Evolutionary conservation across 2,329 filamentous ascomycete species (phyloP), one percentile per base, ranked within the genome.

Genomic region (Rhynchosporium graminicola): DNA sequence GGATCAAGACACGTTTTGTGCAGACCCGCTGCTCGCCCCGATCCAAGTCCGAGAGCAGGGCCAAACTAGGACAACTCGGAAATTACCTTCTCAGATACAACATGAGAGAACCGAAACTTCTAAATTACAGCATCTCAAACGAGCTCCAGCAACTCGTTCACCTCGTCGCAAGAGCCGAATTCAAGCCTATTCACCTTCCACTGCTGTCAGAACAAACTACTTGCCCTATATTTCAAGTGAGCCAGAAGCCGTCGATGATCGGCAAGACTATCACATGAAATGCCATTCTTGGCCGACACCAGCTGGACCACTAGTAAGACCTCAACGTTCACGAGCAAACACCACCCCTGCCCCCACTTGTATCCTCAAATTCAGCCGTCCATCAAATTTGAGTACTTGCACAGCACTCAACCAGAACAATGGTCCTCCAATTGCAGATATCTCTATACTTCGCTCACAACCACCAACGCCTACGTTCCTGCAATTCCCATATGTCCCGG

Each of bases 371-470:
- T 13, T 7, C 31, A 20, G 12, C 20, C 26, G 20, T 10, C 42
- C 42, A 36, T 63, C 61, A 15, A 60, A 60, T 26, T 45, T 51
- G 2, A 63, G 57, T 36, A 57, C 36, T 29, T 59, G 45, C 36
- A 56, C 33, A 28, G 28, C 48, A 4, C 9, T 46, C 36, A 15
- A 31, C 3, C 45, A 56, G 15, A 33, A 31, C 13, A 0, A 9
- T 4, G 13, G 9, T 12, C 2, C 12, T 8, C 20, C 40, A 10
- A 15, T 40, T n/a, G 7, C 28, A 8, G 13, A 6, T 29, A 15
- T n/a, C n/a, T n/a, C 12, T 3, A 8, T 20, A 28, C 52, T 40
- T 3, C 26, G 43, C 4, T 45, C 5, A 12, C 29, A 33, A 9
- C 20, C 9, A 4, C 43, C 54, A 2, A 40, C 54, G 12, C 54